These are phyloP conservation scores for Colletotrichum filicis DNA, from an alignment of 2,329 filamentous ascomycete species.

Conservation along the genomic window DNA sequence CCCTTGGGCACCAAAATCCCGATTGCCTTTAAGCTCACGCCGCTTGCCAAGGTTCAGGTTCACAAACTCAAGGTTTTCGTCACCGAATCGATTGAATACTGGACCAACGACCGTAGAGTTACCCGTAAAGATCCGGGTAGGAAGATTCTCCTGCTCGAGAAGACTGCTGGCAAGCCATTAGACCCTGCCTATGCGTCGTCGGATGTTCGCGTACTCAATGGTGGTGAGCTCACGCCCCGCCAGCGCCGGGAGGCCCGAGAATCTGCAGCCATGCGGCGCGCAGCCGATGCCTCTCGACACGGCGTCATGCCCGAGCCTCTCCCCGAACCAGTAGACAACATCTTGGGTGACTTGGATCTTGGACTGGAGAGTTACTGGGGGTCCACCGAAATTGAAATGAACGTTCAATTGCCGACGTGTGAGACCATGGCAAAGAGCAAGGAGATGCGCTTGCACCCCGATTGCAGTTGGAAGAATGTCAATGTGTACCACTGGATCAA, in stretches of 20 bases:
- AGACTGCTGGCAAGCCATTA: conserved; percentile 81
- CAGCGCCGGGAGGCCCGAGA: conserved; percentile 60
- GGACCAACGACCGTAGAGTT: conserved; percentile 85
- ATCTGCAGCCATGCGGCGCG: conserved; percentile 60
- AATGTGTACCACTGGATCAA: conserved; percentile 98
- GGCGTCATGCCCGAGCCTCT: conserved; percentile 53
- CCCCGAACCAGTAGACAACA: conserved; percentile 70
- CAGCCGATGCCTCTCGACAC: conserved; percentile 60
- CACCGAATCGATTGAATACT: conserved; percentile 92
- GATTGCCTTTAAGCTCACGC: conserved; percentile 93
- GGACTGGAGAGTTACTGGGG: conserved; percentile 79
- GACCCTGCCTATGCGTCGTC: conserved; percentile 80
- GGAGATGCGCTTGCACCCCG: conserved; percentile 77
- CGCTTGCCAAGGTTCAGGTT: conserved; percentile 91
- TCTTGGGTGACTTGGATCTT: conserved; percentile 82
- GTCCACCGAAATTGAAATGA: conserved; percentile 94
- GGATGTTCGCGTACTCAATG: conserved; percentile 79
- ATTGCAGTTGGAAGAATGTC: conserved; percentile 93
- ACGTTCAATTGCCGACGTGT: conserved; percentile 90
- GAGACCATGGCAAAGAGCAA: conserved; percentile 83
- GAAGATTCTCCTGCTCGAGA: conserved; percentile 90
- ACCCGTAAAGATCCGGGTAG: conserved; percentile 85
- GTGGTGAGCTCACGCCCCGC: conserved; percentile 75
- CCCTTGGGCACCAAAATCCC: conserved; percentile 88
- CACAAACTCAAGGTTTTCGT: conserved; percentile 93